Percentiles rank a stretch among this genome's conserved stretches.
Conservation (phyloP, 2,329 filamentous ascomycete genomes). For the Aspergillus sp. region DNA sequence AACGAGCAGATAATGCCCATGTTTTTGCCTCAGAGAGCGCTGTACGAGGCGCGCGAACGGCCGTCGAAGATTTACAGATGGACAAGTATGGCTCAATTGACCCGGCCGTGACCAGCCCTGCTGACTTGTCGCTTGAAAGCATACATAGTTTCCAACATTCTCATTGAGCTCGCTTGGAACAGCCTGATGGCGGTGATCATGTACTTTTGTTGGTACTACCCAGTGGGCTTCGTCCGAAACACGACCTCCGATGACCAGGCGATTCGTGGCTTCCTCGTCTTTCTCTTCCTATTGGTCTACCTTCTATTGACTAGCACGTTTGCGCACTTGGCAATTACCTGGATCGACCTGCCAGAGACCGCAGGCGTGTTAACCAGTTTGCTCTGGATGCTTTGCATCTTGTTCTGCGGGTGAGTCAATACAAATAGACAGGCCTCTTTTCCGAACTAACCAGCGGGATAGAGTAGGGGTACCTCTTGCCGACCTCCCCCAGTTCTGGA, state of each 20-base stretch:
- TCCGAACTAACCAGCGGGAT: no score
- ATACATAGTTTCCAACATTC: no score
- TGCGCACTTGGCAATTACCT: constrained; percentile 60
- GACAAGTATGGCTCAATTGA: no score
- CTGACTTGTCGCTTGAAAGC: no score
- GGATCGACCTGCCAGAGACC: no score
- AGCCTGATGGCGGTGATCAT: constrained; percentile 48
- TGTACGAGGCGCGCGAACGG: constrained; percentile 50
- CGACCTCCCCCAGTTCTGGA: constrained; percentile 4
- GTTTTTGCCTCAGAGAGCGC: constrained; percentile 45
- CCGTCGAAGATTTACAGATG: constrained; percentile 63
- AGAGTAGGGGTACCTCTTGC: no score
- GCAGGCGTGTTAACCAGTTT: no score
- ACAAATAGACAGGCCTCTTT: no score
- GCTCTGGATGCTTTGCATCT: no score
- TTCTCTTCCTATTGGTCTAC: constrained; percentile 54
- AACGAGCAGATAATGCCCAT: constrained; percentile 45
- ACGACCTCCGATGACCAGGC: constrained; percentile 22
- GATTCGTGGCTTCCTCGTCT: constrained; percentile 49
- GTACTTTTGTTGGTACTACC: constrained; percentile 57
- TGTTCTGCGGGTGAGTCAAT: no score
- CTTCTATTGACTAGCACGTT: constrained; percentile 61
- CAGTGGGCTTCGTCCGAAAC: constrained; percentile 35
- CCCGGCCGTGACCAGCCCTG: no score
- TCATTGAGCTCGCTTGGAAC: constrained; percentile 59